phyloP scores from a whole-genome alignment of 108 stramenopile species.

The Nannochloropsis oceanica region DNA sequence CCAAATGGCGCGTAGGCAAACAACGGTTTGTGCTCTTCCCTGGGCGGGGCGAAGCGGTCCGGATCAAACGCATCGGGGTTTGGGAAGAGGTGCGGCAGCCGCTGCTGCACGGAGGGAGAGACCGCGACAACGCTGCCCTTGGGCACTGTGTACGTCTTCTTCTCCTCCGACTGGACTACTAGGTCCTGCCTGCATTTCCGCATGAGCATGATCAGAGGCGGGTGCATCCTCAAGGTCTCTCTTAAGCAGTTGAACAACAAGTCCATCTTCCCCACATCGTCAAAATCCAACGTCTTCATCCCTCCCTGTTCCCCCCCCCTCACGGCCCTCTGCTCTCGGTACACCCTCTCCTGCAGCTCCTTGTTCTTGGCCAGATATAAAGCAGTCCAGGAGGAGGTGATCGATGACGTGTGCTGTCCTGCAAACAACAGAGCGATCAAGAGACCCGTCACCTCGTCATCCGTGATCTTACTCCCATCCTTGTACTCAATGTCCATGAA shows the following conservation, averaged over 20 bases:
- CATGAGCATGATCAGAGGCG: slow-evolving; percentile 93
- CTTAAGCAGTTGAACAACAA: slow-evolving; percentile 81
- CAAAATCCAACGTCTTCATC: slow-evolving; percentile 21
- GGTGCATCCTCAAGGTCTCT: slow-evolving; percentile 86
- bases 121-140: slow-evolving; percentile 49
- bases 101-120: slow-evolving; percentile 76
- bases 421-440: slow-evolving; percentile 96
- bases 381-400: slow-evolving; percentile 88
- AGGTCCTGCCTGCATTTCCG: slow-evolving; percentile 76
- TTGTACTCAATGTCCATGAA: slow-evolving; percentile 98
- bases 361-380: slow-evolving; percentile 68
- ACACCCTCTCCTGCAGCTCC: slow-evolving; percentile 52
- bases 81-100: slow-evolving; percentile 70
- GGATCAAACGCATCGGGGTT: slow-evolving; percentile 86
- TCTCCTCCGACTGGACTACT: slow-evolving; percentile 51
- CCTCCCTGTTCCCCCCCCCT: background rate
- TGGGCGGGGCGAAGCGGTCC: slow-evolving; percentile 75
- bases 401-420: slow-evolving; percentile 96
- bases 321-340: slow-evolving; percentile 54
- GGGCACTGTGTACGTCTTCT: slow-evolving; percentile 31
- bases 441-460: slow-evolving; percentile 89
- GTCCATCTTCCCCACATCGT: slow-evolving; percentile 66
- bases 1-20: slow-evolving; percentile 95
- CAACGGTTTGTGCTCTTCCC: slow-evolving; percentile 81
- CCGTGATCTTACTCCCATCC: slow-evolving; percentile 68